Evolutionary conservation across 257 asterid genomes (phyloP).

Genomic region (Scutellaria galericulata): DNA sequence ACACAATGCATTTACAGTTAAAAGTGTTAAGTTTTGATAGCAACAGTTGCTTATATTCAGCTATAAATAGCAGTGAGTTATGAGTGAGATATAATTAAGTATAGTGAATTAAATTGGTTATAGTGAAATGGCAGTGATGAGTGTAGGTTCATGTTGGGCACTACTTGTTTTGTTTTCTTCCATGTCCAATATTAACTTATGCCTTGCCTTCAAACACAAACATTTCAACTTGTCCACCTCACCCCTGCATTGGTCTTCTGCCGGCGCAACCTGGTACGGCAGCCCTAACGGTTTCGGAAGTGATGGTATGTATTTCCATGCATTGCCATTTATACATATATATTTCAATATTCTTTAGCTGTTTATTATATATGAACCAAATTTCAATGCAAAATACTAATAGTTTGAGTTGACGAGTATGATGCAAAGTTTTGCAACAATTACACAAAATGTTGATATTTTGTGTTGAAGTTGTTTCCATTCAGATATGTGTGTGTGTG

Average conservation of each 20-base stretch:
- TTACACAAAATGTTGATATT: no score
- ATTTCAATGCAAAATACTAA: no score
- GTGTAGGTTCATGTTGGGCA: no score
- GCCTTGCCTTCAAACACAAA: conserved; percentile 42
- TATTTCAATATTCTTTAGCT: no score
- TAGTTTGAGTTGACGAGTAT: not conserved
- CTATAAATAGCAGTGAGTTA: conserved; percentile 31
- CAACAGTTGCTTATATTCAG: conserved; percentile 18
- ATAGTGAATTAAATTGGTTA: no score
- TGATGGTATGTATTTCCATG: conserved; percentile 48
- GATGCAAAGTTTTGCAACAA: no score
- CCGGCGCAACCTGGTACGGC: conserved; percentile 83
- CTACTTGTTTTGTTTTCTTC: conserved; percentile 35
- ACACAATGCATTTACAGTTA: not conserved
- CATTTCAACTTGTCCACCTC: conserved; percentile 44
- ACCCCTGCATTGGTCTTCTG: conserved; percentile 50
- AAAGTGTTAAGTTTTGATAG: not conserved
- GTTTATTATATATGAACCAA: no score
- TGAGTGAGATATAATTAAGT: not conserved
- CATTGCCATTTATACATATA: not conserved
- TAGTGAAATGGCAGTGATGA: conserved; percentile 24
- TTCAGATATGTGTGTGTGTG: no score
- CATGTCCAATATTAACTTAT: conserved; percentile 24
- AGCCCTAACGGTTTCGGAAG: conserved; percentile 75
- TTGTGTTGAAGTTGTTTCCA: no score